phyloP scores from a whole-genome alignment of 345 rosid species.

The Lepidium africanum region DNA sequence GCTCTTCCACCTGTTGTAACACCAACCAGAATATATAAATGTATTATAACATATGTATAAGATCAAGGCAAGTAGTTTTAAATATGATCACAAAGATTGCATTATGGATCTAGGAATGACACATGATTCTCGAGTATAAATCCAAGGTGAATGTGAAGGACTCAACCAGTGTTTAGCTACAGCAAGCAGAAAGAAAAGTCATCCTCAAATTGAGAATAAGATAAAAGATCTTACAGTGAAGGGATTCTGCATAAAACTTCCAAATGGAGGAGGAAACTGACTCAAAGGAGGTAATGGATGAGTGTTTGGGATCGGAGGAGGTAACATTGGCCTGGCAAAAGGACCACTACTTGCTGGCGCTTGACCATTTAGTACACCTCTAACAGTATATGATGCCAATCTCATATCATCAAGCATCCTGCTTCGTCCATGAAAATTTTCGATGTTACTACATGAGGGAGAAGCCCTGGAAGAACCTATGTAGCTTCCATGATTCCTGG shows the following conservation, averaged over 20 bases:
- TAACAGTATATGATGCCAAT: conserved; percentile 45
- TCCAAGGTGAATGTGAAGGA: not conserved
- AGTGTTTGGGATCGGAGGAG: conserved; percentile 49
- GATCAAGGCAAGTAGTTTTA: not conserved
- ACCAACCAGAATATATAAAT: conserved; percentile 2
- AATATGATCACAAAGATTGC: conserved; percentile 2
- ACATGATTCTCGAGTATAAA: not conserved
- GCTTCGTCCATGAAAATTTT: conserved; percentile 38
- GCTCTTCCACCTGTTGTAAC: conserved; percentile 52
- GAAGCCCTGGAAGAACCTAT: conserved; percentile 21
- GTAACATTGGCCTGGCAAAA: conserved; percentile 49
- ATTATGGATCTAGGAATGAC: not conserved
- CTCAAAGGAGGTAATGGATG: conserved; percentile 35
- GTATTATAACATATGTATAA: not conserved
- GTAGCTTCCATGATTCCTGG: conserved; percentile 24
- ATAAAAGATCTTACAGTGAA: conserved; percentile 41
- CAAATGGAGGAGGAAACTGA: conserved; percentile 51
- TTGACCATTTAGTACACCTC: conserved; percentile 47
- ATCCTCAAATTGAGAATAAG: conserved; percentile 2
- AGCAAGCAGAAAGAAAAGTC: not conserved
- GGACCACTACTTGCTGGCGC: conserved; percentile 39
- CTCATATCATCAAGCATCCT: conserved; percentile 55
- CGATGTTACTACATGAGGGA: conserved; percentile 4
- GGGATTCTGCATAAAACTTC: conserved; percentile 39
- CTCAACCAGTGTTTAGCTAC: not conserved